Evolutionary conservation across 768 basidiomycete species (phyloP), one percentile per base, ranked within the genome.

Genomic region (Pleurotus tuber-regium): DNA sequence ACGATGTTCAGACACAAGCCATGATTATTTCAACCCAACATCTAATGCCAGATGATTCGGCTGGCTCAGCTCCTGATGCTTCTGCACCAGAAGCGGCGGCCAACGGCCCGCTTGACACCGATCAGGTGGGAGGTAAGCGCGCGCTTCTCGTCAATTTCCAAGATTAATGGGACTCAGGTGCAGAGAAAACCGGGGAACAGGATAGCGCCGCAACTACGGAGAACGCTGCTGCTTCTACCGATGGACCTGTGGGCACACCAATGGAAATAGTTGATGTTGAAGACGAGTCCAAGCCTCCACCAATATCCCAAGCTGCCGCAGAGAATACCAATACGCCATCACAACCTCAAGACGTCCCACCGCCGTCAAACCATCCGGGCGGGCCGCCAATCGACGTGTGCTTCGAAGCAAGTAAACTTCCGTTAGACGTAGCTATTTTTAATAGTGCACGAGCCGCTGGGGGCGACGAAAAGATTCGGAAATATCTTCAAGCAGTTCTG

Each of bases 21-120:
- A 97, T 97, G 93, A 77, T 86, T 8, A 90, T 91, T 51, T 92
- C 92, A 8, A 95, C 92, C 1, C 83, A 88, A 57, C 92, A 95
- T 67, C 73, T 96, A 23, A 71, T 78, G 68, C 76, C 80, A 26
- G 54, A 63, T 36, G 52, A 62, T 25, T 62, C 61, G 26, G 19
- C 8, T 39, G 53, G 57, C 39, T 53, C 64, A 57, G 11, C 51
- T 3, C 43, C 12, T n/a, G 42, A 14, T 9, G 51, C 18, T n/a
- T 41, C 67, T 24, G 66, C 68, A 43, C 39, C 56, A 40, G 50
- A 58, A 7, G 55, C 61, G 7, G 56, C 57, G 60, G 50, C 61
- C 59, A 43, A 50, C 54, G 30, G 44, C 48, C 14, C 25, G 52
- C 18, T 51, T 42, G n/a, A 42, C 53, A 41, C 39, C 33, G 33